Evolutionary conservation across 192 early-diverging fungal genomes (phyloP).

Genomic region (Geranomyces michiganensis): DNA sequence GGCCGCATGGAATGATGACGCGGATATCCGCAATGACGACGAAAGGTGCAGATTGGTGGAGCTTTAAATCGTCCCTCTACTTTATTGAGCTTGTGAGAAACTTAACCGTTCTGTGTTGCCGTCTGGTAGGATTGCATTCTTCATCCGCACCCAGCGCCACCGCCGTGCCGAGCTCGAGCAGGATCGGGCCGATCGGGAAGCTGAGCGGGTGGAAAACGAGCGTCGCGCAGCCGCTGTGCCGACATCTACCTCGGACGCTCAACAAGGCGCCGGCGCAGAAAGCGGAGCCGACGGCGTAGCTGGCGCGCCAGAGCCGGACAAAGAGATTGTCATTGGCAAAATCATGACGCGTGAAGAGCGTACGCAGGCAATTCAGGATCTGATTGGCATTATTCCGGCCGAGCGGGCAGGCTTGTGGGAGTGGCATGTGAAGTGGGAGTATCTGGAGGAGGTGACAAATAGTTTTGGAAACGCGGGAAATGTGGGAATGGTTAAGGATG

Average conservation of each 20-base stretch:
- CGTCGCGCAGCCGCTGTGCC: background rate
- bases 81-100: too few species aligned
- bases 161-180: constrained; percentile 25
- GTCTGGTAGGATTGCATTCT: constrained; percentile 11
- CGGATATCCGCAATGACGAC: constrained; percentile 51
- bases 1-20: constrained; percentile 75
- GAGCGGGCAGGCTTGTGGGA: constrained; percentile 68
- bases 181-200: constrained; percentile 59
- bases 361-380: constrained; percentile 60
- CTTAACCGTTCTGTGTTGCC: too few species aligned
- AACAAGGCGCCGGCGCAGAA: constrained; percentile 30
- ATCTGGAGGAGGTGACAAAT: constrained; percentile 65
- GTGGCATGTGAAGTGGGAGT: constrained; percentile 79
- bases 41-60: constrained; percentile 20
- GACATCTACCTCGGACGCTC: constrained; percentile 51
- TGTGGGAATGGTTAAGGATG: background rate
- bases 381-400: constrained; percentile 72
- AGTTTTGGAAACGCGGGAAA: background rate
- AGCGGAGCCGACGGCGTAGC: constrained; percentile 31
- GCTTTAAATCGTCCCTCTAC: too few species aligned
- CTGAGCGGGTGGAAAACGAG: constrained; percentile 35
- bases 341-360: constrained; percentile 74
- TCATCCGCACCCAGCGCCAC: constrained; percentile 21
- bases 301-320: constrained; percentile 12
- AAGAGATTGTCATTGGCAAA: constrained; percentile 48